These are phyloP conservation scores for Botrytis paeoniae DNA, from an alignment of 2,329 filamentous ascomycete species.

Conservation along the genomic window DNA sequence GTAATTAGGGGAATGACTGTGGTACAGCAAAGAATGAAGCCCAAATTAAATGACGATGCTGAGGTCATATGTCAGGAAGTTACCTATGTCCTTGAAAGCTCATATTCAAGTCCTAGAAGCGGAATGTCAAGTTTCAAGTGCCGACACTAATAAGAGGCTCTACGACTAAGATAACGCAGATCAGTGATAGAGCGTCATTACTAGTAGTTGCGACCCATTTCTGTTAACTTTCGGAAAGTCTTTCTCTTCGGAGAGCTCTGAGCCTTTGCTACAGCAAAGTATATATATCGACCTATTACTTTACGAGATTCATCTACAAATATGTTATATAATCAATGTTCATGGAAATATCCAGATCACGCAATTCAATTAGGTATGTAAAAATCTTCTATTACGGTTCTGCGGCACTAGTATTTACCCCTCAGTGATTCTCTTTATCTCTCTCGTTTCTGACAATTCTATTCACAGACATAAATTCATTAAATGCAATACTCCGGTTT, in stretches of 20 bases:
- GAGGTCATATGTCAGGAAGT: neutral
- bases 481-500: neutral
- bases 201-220: neutral
- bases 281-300: neutral
- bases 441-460: neutral
- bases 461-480: neutral
- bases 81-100: neutral
- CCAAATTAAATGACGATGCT: neutral
- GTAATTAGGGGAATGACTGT: neutral
- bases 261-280: neutral
- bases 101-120: neutral
- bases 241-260: neutral
- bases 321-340: neutral
- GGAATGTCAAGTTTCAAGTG: neutral
- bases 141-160: neutral
- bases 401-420: neutral
- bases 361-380: neutral
- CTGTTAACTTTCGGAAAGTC: neutral
- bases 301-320: neutral
- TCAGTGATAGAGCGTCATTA: neutral
- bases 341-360: rapidly evolving
- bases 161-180: neutral
- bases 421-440: neutral
- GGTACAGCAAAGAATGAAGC: neutral
- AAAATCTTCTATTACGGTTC: neutral